Conservation (phyloP, 495 filamentous ascomycete species). For the Melanomma pulvis-pyrius region DNA sequence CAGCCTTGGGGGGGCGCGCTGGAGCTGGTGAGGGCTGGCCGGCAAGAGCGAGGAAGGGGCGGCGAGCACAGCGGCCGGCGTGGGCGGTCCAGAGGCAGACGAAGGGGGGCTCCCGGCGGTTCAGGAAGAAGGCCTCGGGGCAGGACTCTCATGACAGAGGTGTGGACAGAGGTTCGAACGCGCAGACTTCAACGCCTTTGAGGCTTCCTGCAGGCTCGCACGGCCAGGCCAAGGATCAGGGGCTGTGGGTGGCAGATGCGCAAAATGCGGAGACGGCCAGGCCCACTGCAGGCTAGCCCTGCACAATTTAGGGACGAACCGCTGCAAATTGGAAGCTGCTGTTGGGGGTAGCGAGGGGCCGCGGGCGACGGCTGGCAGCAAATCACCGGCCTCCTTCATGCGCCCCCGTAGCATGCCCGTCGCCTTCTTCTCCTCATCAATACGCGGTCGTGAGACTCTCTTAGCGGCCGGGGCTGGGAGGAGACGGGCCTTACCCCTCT, state of each 20-base stretch:
- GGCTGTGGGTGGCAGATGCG: conserved; percentile 38
- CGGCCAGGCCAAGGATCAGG: conserved; percentile 41
- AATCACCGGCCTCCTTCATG: conserved; percentile 32
- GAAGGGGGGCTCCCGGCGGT: conserved; percentile 24
- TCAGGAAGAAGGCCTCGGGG: conserved; percentile 30
- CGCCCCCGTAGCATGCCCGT: conserved; percentile 24
- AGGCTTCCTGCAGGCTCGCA: conserved; percentile 38
- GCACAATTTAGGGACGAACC: conserved; percentile 38
- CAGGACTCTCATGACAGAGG: conserved; percentile 37
- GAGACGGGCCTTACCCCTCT: conserved; percentile 25
- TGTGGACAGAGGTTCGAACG: conserved; percentile 29
- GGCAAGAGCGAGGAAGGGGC: conserved; percentile 12
- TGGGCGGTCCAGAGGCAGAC: conserved; percentile 19
- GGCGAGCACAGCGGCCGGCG: conserved; percentile 12
- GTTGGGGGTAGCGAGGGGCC: conserved; percentile 31
- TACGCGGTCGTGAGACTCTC: conserved; percentile 19
- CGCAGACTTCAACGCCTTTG: conserved; percentile 38
- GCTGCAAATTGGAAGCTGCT: conserved; percentile 35
- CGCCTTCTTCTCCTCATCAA: conserved; percentile 36
- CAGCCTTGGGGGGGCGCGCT: conserved; percentile 19
- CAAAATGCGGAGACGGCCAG: conserved; percentile 43
- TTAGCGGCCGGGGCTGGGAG: conserved; percentile 19
- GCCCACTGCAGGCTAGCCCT: conserved; percentile 38
- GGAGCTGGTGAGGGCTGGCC: conserved; percentile 15
- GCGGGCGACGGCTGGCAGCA: conserved; percentile 26